A percentile compares a stretch with the other conserved stretches of the same genome.
Conservation (phyloP, 2,329 filamentous ascomycete species). For the Paracorniculantispora psalliotae region DNA sequence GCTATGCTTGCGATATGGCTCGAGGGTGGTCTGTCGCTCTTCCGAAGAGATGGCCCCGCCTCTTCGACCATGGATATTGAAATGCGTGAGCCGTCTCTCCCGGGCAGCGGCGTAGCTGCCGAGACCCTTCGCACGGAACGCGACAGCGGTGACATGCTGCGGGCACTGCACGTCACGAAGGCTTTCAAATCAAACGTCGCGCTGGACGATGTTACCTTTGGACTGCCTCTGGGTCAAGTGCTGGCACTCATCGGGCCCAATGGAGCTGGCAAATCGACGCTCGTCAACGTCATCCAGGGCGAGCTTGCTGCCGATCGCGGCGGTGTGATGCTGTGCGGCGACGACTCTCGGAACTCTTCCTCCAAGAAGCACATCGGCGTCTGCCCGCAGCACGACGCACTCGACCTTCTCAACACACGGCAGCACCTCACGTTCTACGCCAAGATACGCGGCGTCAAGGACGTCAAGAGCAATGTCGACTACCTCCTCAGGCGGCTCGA, state of each 20-base stretch:
- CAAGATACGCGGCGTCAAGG: slow-evolving; percentile 61
- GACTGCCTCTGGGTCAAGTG: slow-evolving; percentile 67
- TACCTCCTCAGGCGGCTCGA: slow-evolving; percentile 71
- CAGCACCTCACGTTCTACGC: slow-evolving; percentile 83
- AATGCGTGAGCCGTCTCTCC: slow-evolving; percentile 1
- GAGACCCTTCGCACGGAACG: slow-evolving; percentile 47
- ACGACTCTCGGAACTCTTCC: slow-evolving; percentile 50
- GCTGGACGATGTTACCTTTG: slow-evolving; percentile 76
- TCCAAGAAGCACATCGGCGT: slow-evolving; percentile 68
- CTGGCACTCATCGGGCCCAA: slow-evolving; percentile 82
- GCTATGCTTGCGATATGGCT: slow-evolving; percentile 68
- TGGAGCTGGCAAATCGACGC: slow-evolving; percentile 81
- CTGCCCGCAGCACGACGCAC: slow-evolving; percentile 76
- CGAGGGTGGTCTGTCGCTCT: slow-evolving; percentile 54
- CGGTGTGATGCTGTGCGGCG: slow-evolving; percentile 67
- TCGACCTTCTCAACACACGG: slow-evolving; percentile 77
- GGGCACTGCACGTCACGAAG: slow-evolving; percentile 70
- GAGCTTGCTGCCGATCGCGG: slow-evolving; percentile 64
- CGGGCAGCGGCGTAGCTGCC: not conserved
- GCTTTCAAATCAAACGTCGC: slow-evolving; percentile 65
- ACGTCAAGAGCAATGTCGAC: slow-evolving; percentile 67
- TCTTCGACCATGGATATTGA: slow-evolving; percentile 1
- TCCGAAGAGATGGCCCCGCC: not conserved
- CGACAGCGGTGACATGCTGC: slow-evolving; percentile 54
- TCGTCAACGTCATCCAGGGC: slow-evolving; percentile 75